Evolutionary conservation across 495 filamentous ascomycete species (phyloP).

Genomic region (Penicillium pancosmium): DNA sequence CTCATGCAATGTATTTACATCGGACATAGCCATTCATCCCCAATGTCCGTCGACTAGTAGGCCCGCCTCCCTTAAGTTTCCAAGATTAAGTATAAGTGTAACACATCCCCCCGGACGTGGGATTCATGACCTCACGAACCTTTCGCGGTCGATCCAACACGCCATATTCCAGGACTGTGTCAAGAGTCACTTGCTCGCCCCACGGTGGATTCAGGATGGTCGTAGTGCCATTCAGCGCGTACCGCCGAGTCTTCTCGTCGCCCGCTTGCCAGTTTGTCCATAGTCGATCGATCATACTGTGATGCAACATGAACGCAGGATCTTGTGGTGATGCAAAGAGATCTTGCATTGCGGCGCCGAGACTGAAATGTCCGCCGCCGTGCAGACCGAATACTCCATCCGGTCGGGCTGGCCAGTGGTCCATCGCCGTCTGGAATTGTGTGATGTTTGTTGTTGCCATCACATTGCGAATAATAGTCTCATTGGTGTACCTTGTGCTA

Average conservation of each 20-base stretch:
- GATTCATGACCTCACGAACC: slow-evolving; percentile 35
- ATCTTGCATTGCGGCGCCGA: slow-evolving; percentile 32
- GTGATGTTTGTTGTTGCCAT: slow-evolving; percentile 18
- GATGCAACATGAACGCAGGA: slow-evolving; percentile 61
- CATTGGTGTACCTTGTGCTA: slow-evolving; percentile 23
- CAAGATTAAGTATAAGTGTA: slow-evolving; percentile 23
- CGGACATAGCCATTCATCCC: background rate
- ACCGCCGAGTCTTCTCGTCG: slow-evolving; percentile 19
- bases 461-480: slow-evolving; percentile 17
- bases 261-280: slow-evolving; percentile 59
- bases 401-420: slow-evolving; percentile 24
- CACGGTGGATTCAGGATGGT: slow-evolving; percentile 27
- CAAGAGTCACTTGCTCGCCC: slow-evolving; percentile 22
- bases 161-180: slow-evolving; percentile 34
- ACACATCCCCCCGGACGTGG: slow-evolving; percentile 20
- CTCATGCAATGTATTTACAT: background rate
- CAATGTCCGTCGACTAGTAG: background rate
- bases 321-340: slow-evolving; percentile 43
- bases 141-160: slow-evolving; percentile 22
- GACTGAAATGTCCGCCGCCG: slow-evolving; percentile 31
- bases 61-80: background rate
- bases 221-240: slow-evolving; percentile 33
- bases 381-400: slow-evolving; percentile 26
- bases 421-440: slow-evolving; percentile 29
- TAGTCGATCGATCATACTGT: slow-evolving; percentile 57